These are phyloP conservation scores for Pilobolus umbonatus DNA, from an alignment of 192 early-diverging fungal species.

Conservation along the genomic window DNA sequence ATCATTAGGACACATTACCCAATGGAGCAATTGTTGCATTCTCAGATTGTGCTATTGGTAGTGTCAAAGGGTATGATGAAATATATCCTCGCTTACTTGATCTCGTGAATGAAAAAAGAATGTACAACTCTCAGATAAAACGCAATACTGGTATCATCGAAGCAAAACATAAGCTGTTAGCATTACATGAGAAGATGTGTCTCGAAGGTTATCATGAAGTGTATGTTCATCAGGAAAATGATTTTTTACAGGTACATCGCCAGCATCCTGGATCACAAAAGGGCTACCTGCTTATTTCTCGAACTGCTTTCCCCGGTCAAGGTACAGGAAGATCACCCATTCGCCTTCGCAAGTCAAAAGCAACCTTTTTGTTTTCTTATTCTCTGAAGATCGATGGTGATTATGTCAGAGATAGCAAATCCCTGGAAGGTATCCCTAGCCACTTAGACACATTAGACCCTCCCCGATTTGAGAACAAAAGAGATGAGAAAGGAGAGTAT, in stretches of 20 bases:
- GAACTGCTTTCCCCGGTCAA: constrained; percentile 72
- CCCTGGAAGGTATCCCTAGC: constrained; percentile 40
- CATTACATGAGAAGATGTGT: constrained; percentile 80
- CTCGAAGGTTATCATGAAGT: constrained; percentile 82
- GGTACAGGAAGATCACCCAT: constrained; percentile 47
- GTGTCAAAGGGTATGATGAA: constrained; percentile 98
- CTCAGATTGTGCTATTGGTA: constrained; percentile 87
- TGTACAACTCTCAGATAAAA: constrained; percentile 63
- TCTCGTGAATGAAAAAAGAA: constrained; percentile 81
- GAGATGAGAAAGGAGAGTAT: constrained; percentile 51
- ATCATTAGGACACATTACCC: constrained; percentile 92
- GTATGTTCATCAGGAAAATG: constrained; percentile 94
- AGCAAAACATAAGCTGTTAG: constrained; percentile 69
- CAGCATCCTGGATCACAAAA: constrained; percentile 86
- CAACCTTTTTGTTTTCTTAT: constrained; percentile 51
- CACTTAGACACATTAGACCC: constrained; percentile 45
- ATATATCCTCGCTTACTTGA: constrained; percentile 84
- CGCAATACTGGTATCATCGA: constrained; percentile 53
- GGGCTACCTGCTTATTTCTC: constrained; percentile 88
- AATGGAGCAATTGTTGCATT: constrained; percentile 90
- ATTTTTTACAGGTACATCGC: constrained; percentile 91
- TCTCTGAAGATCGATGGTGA: constrained; percentile 44
- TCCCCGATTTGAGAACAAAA: constrained; percentile 40
- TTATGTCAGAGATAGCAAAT: constrained; percentile 21
- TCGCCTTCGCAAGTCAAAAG: constrained; percentile 54